Conservation (phyloP, 2,329 filamentous ascomycete genomes). For the Aspergillus glaucus region DNA sequence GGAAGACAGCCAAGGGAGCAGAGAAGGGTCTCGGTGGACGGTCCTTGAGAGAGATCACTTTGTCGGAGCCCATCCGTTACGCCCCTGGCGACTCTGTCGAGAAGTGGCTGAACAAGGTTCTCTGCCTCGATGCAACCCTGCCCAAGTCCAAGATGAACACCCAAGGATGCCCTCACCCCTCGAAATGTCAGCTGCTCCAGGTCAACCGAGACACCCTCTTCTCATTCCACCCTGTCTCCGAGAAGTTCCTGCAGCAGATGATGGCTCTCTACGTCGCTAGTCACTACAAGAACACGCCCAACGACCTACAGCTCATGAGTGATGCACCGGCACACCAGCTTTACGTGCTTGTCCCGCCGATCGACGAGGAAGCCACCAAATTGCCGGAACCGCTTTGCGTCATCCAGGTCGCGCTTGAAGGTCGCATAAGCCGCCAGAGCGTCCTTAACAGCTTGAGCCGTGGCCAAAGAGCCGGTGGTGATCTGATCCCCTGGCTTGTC, state of each 20-base stretch:
- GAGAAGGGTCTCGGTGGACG: constrained; percentile 60
- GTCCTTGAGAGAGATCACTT: constrained; percentile 81
- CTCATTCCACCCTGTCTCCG: constrained; percentile 93
- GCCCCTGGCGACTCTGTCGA: constrained; percentile 85
- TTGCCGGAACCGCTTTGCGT: constrained; percentile 92
- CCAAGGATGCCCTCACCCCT: constrained; percentile 81
- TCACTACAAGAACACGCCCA: constrained; percentile 96
- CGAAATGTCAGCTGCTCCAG: constrained; percentile 82
- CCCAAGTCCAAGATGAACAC: constrained; percentile 67
- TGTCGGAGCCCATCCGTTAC: constrained; percentile 92
- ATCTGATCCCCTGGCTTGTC: constrained; percentile 95
- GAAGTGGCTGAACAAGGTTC: constrained; percentile 89
- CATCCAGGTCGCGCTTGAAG: constrained; percentile 89
- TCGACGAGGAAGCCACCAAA: constrained; percentile 67
- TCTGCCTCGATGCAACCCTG: constrained; percentile 89
- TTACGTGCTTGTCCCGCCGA: constrained; percentile 85
- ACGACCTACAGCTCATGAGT: constrained; percentile 97
- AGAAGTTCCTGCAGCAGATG: constrained; percentile 97
- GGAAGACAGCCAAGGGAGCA: constrained; percentile 60
- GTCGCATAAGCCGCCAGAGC: constrained; percentile 87
- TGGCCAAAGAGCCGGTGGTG: constrained; percentile 81
- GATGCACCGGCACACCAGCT: constrained; percentile 95
- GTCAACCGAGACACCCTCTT: constrained; percentile 97
- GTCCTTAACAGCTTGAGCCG: constrained; percentile 84
- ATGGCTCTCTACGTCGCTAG: constrained; percentile 95